Conservation (phyloP, 441 rosid genomes). For the Adansonia grandidieri region DNA sequence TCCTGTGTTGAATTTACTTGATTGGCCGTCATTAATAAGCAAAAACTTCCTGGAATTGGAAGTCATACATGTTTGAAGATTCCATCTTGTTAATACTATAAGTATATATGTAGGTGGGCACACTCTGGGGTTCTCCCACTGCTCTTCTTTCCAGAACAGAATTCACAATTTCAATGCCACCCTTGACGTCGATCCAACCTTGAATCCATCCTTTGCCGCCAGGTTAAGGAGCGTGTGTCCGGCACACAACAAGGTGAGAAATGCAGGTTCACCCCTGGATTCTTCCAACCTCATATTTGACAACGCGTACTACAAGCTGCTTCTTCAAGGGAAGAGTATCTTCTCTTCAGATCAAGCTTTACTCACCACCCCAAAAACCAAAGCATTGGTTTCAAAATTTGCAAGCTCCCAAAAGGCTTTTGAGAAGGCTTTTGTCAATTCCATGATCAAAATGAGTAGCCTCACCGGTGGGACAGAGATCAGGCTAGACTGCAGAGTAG, state of each 20-base stretch:
- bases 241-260: constrained; percentile 46
- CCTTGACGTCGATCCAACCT: constrained; percentile 59
- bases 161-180: constrained; percentile 66
- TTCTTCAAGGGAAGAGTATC: constrained; percentile 56
- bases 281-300: constrained; percentile 39
- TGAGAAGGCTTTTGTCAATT: constrained; percentile 50
- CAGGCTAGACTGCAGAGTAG: constrained; percentile 51
- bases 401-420: constrained; percentile 42
- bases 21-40: neutral
- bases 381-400: constrained; percentile 46
- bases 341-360: constrained; percentile 62
- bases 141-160: constrained; percentile 67
- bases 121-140: constrained; percentile 72
- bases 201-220: constrained; percentile 52
- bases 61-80: neutral
- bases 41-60: neutral
- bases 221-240: constrained; percentile 53
- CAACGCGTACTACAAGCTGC: constrained; percentile 56
- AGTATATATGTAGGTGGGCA: constrained; percentile 52
- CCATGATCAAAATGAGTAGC: constrained; percentile 69
- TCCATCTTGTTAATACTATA: neutral
- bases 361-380: constrained; percentile 41
- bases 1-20: neutral
- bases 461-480: constrained; percentile 55
- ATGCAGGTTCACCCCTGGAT: constrained; percentile 58